Percentiles rank a stretch among this genome's conserved stretches.
Conservation (phyloP, 345 rosid genomes). For the Garcia nutans region DNA sequence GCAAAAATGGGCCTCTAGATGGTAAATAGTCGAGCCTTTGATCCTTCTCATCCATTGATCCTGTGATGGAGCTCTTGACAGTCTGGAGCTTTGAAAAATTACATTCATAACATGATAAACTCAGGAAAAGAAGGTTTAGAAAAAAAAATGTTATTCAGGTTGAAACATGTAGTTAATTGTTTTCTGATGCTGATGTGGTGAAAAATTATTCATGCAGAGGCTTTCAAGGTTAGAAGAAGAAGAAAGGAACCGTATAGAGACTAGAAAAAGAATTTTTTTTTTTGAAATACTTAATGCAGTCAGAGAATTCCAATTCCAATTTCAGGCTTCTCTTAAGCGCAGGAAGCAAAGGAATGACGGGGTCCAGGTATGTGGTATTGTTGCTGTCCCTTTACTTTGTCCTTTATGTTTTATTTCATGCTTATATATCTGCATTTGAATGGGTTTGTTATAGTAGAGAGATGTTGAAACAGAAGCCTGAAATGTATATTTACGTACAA, state of each 20-base stretch:
- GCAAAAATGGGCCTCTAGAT: constrained; percentile 16
- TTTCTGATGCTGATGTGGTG: constrained; percentile 26
- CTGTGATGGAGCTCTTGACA: neutral
- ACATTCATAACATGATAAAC: neutral
- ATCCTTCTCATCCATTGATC: neutral
- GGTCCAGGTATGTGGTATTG: constrained; percentile 54
- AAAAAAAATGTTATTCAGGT: neutral
- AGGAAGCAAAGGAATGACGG: constrained; percentile 96
- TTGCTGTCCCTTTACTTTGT: constrained; percentile 6
- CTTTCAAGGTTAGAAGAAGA: constrained; percentile 82
- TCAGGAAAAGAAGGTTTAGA: neutral
- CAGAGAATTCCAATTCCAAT: constrained; percentile 83
- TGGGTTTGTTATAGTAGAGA: neutral
- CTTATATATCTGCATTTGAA: neutral
- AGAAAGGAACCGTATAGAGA: constrained; percentile 73
- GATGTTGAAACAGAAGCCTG: neutral
- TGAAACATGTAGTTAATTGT: neutral
- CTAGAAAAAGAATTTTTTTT: constrained; percentile 80
- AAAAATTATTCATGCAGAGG: constrained; percentile 53
- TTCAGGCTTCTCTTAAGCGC: constrained; percentile 78
- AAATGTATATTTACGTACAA: neutral
- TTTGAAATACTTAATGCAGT: constrained; percentile 84
- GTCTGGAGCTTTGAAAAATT: neutral
- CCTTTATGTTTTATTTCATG: neutral
- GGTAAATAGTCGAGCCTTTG: neutral